phyloP scores from a whole-genome alignment of 129 eudicot genomes.

The Lactuca saligna region DNA sequence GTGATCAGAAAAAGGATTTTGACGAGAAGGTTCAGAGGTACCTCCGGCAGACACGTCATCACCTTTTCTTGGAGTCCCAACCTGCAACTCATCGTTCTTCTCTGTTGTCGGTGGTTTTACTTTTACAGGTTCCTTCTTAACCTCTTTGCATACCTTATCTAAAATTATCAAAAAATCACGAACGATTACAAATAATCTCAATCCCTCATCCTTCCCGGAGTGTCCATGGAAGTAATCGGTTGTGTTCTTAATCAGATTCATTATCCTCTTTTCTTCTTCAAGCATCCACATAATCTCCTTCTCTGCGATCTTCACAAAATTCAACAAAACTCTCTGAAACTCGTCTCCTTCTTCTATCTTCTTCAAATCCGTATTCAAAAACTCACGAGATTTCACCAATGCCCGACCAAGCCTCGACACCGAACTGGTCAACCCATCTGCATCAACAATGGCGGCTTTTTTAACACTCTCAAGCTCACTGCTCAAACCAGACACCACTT shows the following conservation, averaged over 20 bases:
- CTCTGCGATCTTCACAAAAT: conserved; percentile 73
- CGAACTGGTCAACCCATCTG: conserved; percentile 64
- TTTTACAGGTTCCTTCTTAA: conserved; percentile 47
- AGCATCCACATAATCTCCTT: conserved; percentile 57
- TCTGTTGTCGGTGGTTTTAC: conserved; percentile 27
- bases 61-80: conserved; percentile 13
- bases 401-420: conserved; percentile 60
- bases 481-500: conserved; percentile 75
- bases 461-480: conserved; percentile 72
- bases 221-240: conserved; percentile 91
- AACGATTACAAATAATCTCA: conserved; percentile 76
- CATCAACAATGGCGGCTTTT: conserved; percentile 78
- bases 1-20: conserved; percentile 37
- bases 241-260: conserved; percentile 71
- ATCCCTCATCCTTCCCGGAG: conserved; percentile 82
- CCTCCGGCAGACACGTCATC: conserved; percentile 24
- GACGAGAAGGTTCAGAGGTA: conserved; percentile 31
- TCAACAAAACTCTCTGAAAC: conserved; percentile 51
- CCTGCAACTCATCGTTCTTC: conserved; percentile 23
- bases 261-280: conserved; percentile 85
- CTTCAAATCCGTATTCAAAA: conserved; percentile 62
- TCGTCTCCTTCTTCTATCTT: conserved; percentile 58
- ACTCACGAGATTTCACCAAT: conserved; percentile 53
- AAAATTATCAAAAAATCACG: conserved; percentile 81
- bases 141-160: conserved; percentile 77